Evolutionary conservation across 352 stramenopile genomes (phyloP).

Genomic region (Globisporangium solare): DNA sequence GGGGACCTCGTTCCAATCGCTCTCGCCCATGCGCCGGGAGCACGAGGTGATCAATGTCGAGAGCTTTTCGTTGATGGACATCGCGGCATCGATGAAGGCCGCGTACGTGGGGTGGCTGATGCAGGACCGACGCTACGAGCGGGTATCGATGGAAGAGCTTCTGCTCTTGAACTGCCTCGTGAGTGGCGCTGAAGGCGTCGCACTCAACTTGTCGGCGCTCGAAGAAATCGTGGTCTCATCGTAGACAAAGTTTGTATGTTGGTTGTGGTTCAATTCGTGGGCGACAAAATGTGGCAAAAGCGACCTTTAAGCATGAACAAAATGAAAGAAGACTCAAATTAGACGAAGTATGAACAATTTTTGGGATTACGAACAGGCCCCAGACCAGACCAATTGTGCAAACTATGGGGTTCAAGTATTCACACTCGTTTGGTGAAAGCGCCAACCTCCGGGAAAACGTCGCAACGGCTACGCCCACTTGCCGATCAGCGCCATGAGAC

Average conservation of each 20-base stretch:
- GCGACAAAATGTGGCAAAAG: too few relatives aligned
- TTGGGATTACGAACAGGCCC: too few relatives aligned
- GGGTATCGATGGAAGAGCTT: constrained; percentile 76
- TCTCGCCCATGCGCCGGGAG: constrained; percentile 66
- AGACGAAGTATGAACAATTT: too few relatives aligned
- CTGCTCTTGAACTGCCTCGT: constrained; percentile 81
- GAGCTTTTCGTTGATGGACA: constrained; percentile 67
- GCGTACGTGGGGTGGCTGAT: constrained; percentile 79
- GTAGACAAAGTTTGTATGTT: constrained; percentile 16
- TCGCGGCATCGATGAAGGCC: constrained; percentile 63
- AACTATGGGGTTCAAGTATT: too few relatives aligned
- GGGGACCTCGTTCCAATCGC: constrained; percentile 5
- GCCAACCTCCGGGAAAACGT: too few relatives aligned
- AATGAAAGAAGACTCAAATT: too few relatives aligned
- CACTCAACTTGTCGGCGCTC: constrained; percentile 57
- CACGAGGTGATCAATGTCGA: constrained; percentile 82
- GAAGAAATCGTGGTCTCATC: constrained; percentile 74
- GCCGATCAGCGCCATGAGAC: constrained; percentile 58
- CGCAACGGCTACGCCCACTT: constrained; percentile 44
- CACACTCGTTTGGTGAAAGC: too few relatives aligned
- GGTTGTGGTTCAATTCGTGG: too few relatives aligned
- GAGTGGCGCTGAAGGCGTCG: constrained; percentile 72
- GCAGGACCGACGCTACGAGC: constrained; percentile 64
- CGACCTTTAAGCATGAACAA: too few relatives aligned
- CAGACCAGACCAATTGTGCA: too few relatives aligned